Evolutionary conservation across 495 filamentous ascomycete genomes (phyloP).

Genomic region (Tuber microsphaerosporum): DNA sequence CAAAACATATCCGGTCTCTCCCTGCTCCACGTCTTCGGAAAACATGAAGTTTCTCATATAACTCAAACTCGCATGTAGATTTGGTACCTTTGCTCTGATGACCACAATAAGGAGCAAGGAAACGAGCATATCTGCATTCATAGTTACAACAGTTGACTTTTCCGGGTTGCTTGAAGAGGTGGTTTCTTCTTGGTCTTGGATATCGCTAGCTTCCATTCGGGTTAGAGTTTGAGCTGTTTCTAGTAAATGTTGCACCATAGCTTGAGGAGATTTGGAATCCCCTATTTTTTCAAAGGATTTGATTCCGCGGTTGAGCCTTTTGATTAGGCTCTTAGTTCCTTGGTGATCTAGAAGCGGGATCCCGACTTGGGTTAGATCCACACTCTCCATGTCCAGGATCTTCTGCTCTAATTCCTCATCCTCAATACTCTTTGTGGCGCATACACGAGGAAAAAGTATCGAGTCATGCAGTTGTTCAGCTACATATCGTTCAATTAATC

Average conservation of each 20-base stretch:
- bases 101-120: conserved; percentile 87
- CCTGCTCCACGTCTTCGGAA: conserved; percentile 92
- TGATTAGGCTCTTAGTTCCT: conserved; percentile 29
- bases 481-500: conserved; percentile 90
- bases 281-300: conserved; percentile 85
- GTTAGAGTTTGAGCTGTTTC: conserved; percentile 82
- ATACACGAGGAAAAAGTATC: conserved; percentile 74
- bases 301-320: conserved; percentile 63
- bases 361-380: conserved; percentile 91
- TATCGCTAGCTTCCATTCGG: conserved; percentile 45
- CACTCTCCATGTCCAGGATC: conserved; percentile 82
- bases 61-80: conserved; percentile 75
- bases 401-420: conserved; percentile 87
- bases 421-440: conserved; percentile 66
- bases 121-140: conserved; percentile 93
- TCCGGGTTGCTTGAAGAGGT: conserved; percentile 46
- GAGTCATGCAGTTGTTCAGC: conserved; percentile 87
- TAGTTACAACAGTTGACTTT: conserved; percentile 63
- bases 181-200: conserved; percentile 21
- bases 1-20: conserved; percentile 92
- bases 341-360: conserved; percentile 49
- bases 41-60: conserved; percentile 97
- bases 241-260: conserved; percentile 85
- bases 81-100: conserved; percentile 80
- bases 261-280: conserved; percentile 77